Base-by-base conservation (phyloP, 306 rosid species). In the Vicia faba region DNA sequence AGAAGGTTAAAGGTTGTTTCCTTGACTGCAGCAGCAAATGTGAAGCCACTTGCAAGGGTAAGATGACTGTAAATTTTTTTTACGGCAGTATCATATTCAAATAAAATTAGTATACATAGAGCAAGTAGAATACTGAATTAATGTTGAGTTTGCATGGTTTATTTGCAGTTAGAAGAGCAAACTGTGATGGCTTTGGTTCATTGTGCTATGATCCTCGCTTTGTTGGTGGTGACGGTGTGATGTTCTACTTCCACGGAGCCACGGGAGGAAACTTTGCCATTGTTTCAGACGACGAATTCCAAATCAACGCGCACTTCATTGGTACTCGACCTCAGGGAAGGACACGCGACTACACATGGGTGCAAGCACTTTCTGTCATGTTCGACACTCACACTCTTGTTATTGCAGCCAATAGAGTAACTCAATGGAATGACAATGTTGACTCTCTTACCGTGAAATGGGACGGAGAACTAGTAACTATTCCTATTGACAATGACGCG, bases 181-280 rank as follows among this genome's bases (percentile, higher is more conserved):
- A 85, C 54, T 89, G 96, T 68, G 68, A 87, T 40, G 96, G 96
- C 0, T 89, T 81, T 23, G 93, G 96, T 35, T 71, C 93, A 16
- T 84, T 89, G 55, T 89, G 95, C 49, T 89, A 89, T 29, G 96
- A 89, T 78, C 96, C 96, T 43, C 80, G 93, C 15, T 85, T 89
- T 16, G 86, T 89, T 28, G 96, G 93, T 7, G 96, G 93, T 4
- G 96, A 89, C 13, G 93, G 91, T 25, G 86, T 87, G 5, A 87
- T 89, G 91, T 89, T 89, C 83, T 89, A 89, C 87, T 89, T 89
- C 78, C 93, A 89, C 6, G 96, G 93, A 4, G 83, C 87, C 50
- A 87, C 83, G 36, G 96, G 84, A 9, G 89, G 91, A 69, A 76
- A 83, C 77, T 89, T 89, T 15, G 93, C 89, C 72, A 69, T 86